Evolutionary conservation across 441 rosid genomes (phyloP), one percentile per base, ranked within the genome.

Genomic region (Capsella rubella): DNA sequence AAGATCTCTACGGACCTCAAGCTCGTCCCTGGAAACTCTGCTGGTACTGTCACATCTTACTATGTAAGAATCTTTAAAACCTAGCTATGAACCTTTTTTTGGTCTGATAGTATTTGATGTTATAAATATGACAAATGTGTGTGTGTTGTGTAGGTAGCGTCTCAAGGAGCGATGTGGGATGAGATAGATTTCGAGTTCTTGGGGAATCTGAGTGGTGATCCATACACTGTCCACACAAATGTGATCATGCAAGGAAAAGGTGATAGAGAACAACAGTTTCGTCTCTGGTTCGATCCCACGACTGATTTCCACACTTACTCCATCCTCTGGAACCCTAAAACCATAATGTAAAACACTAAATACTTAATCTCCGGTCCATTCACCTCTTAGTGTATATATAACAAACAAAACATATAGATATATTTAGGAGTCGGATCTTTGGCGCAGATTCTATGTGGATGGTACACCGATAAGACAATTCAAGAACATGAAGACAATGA

Each of bases 11-110:
- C 78, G 81, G 75, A 82, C 64, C 74, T 84, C 49, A 84, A 84
- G 64, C 87, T 84, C 34, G 82, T 84, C 7, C 77, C 77, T 35
- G 84, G 87, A 13, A 80, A 84, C 79, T 84, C 85, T 43, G 85
- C 85, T 16, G 85, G 84, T 70, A 82, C 85, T 0, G 87, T 84
- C 16, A 78, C 87, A 45, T 77, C 87, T 37, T 84, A 78, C 67
- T 84, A 84, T 53, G 87, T 84, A 67, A 68, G 75, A 49, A 74
- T n/a, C 13, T 27, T 37, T 8, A 42, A 21, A 34, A 64, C 50
- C 27, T 35, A 11, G 32, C 8, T 11, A 31, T 45, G 4, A 31
- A 32, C 32, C 3, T 10, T 40, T 35, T 35, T 40, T 68, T 55
- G 6, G 14, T 53, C 3, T 21, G 13, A 42, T 21, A 12, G 29